Percentiles rank a stretch among this genome's conserved stretches.
Evolutionary conservation across 1,284 basidiomycete genomes (phyloP).

Genomic region (Apiotrichum veenhuisii): DNA sequence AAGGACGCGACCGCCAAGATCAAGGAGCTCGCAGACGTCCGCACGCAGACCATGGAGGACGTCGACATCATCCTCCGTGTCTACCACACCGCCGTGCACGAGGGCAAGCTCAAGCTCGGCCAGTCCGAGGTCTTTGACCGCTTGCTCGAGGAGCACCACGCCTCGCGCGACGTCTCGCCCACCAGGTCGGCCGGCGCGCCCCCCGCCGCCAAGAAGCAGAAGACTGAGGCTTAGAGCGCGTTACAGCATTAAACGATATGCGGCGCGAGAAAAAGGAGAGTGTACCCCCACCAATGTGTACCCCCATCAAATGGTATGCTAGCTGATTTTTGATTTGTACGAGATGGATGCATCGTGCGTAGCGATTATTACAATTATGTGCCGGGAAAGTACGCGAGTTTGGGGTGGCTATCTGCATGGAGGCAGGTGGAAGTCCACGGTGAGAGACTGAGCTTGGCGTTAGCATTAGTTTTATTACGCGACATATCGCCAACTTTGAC

Average conservation of each 20-base stretch:
- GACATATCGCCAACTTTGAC: no score
- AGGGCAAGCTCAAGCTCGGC: conserved; percentile 78
- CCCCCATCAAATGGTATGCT: neutral
- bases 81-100: conserved; percentile 85
- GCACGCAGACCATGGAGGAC: conserved; percentile 98
- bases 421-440: no score
- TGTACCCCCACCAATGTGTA: neutral
- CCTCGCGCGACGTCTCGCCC: conserved; percentile 23
- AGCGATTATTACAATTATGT: neutral
- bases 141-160: conserved; percentile 58
- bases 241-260: no score
- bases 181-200: conserved; percentile 1
- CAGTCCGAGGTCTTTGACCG: conserved; percentile 82
- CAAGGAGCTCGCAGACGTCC: conserved; percentile 97
- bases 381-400: no score
- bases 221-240: conserved; percentile 4
- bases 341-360: neutral
- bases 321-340: neutral
- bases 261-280: no score
- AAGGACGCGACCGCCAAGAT: conserved; percentile 99
- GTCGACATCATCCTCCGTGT: conserved; percentile 95
- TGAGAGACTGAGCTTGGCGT: no score
- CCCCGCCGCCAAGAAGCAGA: conserved; percentile 18
- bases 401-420: no score
- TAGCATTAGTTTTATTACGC: no score